Percentiles rank a stretch among this genome's conserved stretches.
phyloP scores from a whole-genome alignment of 306 rosid species.

The Cotoneaster glaucophyllus region DNA sequence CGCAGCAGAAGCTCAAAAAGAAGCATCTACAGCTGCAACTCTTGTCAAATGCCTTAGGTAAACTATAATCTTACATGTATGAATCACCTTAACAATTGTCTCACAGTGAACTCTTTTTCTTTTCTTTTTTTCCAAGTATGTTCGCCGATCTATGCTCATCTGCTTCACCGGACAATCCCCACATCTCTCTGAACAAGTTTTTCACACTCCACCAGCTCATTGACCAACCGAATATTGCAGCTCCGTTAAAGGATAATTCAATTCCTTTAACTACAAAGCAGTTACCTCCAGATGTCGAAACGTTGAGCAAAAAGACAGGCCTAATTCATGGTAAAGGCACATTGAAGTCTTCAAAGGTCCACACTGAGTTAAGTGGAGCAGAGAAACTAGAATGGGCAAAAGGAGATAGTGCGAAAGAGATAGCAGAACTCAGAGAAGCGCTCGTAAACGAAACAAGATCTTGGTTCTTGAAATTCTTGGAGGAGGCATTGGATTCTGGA shows the following conservation, averaged over 20 bases:
- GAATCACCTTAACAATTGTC: not conserved
- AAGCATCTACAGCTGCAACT: slow-evolving; percentile 63
- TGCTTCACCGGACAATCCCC: slow-evolving; percentile 69
- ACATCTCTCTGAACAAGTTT: slow-evolving; percentile 58
- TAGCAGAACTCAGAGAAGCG: slow-evolving; percentile 45
- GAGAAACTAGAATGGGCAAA: slow-evolving; percentile 88
- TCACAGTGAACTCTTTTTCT: not conserved
- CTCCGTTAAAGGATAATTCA: slow-evolving; percentile 43
- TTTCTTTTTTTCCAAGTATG: slow-evolving; percentile 34
- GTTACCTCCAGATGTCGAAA: slow-evolving; percentile 39
- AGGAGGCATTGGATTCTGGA: slow-evolving; percentile 64
- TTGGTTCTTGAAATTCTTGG: slow-evolving; percentile 84
- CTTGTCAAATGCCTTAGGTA: slow-evolving; percentile 79
- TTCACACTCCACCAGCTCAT: slow-evolving; percentile 61
- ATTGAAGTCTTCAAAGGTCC: slow-evolving; percentile 33
- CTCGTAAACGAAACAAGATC: slow-evolving; percentile 64
- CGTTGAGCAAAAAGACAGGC: slow-evolving; percentile 34
- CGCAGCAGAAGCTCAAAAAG: slow-evolving; percentile 79
- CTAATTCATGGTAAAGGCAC: slow-evolving; percentile 26
- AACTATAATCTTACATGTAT: not conserved
- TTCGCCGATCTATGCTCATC: slow-evolving; percentile 62
- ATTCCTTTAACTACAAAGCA: slow-evolving; percentile 28
- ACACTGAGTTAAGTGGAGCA: slow-evolving; percentile 30
- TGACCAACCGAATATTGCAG: slow-evolving; percentile 41
- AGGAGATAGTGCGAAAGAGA: slow-evolving; percentile 53